Evolutionary conservation across 1,139 yeast species (phyloP).

Genomic region (Candida tropicalis): DNA sequence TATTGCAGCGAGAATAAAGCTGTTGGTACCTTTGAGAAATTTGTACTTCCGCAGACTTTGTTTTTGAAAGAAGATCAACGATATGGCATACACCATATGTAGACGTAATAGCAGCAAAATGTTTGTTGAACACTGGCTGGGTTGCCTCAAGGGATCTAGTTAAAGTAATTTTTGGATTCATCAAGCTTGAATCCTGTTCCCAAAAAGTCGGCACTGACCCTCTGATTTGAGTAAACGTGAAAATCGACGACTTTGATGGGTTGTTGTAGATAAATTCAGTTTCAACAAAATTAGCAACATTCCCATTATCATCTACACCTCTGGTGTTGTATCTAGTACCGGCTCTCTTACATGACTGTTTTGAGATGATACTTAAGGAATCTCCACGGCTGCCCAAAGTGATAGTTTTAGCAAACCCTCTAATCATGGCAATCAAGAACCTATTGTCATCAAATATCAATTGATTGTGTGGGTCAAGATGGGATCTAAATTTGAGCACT

Average conservation of each 20-base stretch:
- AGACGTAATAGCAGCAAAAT: conserved; percentile 67
- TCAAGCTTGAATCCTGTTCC: conserved; percentile 92
- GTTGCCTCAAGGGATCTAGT: conserved; percentile 92
- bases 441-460: conserved; percentile 69
- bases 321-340: conserved; percentile 94
- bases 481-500: conserved; percentile 70
- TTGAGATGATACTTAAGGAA: conserved; percentile 78
- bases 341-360: conserved; percentile 94
- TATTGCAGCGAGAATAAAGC: conserved; percentile 48
- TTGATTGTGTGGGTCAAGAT: conserved; percentile 62
- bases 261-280: conserved; percentile 78
- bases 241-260: conserved; percentile 47
- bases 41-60: conserved; percentile 76
- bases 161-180: conserved; percentile 82
- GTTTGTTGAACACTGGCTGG: conserved; percentile 84
- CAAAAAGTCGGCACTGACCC: conserved; percentile 97
- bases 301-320: conserved; percentile 94
- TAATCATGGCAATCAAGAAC: conserved; percentile 84
- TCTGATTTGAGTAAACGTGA: conserved; percentile 82
- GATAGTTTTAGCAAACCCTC: conserved; percentile 92
- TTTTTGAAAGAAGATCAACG: conserved; percentile 74
- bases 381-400: conserved; percentile 47
- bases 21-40: conserved; percentile 68
- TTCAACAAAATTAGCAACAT: conserved; percentile 95
- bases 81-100: conserved; percentile 87